phyloP scores from a whole-genome alignment of 179 eudicot species.

The Drosera spatulata region DNA sequence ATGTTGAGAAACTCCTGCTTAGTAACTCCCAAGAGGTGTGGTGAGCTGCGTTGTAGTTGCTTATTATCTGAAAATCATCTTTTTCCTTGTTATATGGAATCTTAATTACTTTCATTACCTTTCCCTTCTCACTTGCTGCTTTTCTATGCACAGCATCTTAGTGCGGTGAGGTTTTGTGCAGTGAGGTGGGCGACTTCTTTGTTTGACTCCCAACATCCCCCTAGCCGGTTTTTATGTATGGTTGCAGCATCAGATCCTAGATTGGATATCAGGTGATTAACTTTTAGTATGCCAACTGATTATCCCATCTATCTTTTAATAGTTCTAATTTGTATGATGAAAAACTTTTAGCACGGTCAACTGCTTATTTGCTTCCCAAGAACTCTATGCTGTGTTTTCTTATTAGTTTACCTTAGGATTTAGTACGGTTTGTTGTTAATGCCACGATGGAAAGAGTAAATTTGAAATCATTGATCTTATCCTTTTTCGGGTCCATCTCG shows the following conservation, averaged over 20 bases:
- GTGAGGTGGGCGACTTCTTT: conserved; percentile 93
- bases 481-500: no score
- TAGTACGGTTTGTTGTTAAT: no score
- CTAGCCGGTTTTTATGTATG: conserved; percentile 93
- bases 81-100: conserved; percentile 2
- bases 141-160: conserved; percentile 48
- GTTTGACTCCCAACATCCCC: conserved; percentile 78
- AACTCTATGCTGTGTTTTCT: no score
- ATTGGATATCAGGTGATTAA: conserved; percentile 79
- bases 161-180: conserved; percentile 95
- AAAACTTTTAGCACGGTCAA: no score
- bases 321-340: no score
- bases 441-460: no score
- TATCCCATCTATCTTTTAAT: no score
- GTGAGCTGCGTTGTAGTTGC: not conserved
- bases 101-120: not conserved
- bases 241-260: conserved; percentile 82
- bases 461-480: no score
- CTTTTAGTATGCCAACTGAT: not conserved
- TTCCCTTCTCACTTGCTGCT: conserved; percentile 3
- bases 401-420: no score
- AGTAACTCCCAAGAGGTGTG: conserved; percentile 75
- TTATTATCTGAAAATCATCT: not conserved
- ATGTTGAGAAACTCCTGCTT: conserved; percentile 73
- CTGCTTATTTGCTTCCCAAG: no score